Base-by-base conservation (phyloP, 75 land plant genomes). In the Pinus taeda region DNA sequence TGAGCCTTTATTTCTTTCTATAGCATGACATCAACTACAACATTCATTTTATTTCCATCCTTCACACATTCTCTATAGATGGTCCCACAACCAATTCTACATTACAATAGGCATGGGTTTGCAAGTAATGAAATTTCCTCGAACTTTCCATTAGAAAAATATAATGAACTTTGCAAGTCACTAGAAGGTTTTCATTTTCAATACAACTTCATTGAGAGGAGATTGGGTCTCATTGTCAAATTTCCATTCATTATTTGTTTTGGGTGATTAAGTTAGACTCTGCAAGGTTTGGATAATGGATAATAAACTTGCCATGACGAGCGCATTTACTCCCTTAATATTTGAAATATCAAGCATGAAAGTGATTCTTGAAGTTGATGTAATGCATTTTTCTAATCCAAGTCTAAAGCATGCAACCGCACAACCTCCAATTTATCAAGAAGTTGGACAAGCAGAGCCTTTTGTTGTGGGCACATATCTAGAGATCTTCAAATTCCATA, bases 341-440 rank as follows among this genome's bases (percentile, higher is more conserved):
- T 84, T 81, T 59, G 77, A 57, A 60, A 87, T 79, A 33, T 87
- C 85, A 26, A 81, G 17, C 7, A 81, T 78, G 83, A 73, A 20
- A 89, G 87, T 20, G 79, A 76, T 49, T 82, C 84, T 61, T 82
- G 77, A 22, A 89, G 83, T 21, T 76, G 79, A 13, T 87, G 74
- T 24, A 83, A 80, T 55, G 79, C 76, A 76, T 86, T 87, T 88
- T 85, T 84, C 58, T 82, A 78, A 63, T 89, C 88, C 55, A 79
- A 73, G 60, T 85, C 88, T 70, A 86, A 76, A 15, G 88, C 74
- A 59, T 86, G 88, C 77, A 89, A 77, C 17, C 76, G 83, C n/a
- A 89, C 76, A 69, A 84, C 88, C 61, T 86, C 79, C 29, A 89
- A 76, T 57, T 89, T 87, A 30, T 84, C 86, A 59, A 86, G 80